These are phyloP conservation scores for Cercospora sesami DNA, from an alignment of 2,329 filamentous ascomycete species.

Conservation along the genomic window DNA sequence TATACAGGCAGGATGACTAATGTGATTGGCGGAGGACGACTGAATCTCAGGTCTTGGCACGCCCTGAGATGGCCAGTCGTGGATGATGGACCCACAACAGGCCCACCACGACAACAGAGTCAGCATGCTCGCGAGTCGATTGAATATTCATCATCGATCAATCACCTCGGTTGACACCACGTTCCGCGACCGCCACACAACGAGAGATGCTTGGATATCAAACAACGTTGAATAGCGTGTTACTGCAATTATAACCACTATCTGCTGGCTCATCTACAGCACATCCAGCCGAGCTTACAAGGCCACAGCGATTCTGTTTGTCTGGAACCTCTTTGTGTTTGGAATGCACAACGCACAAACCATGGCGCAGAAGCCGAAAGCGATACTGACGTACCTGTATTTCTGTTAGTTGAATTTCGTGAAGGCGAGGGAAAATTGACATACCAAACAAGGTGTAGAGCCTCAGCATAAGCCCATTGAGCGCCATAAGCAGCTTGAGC, in stretches of 20 bases:
- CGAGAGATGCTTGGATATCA: neutral
- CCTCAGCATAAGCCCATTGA: constrained; percentile 31
- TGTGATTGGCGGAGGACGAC: neutral
- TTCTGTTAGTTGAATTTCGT: neutral
- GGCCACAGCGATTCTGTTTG: constrained; percentile 31
- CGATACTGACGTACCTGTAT: constrained; percentile 29
- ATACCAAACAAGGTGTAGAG: constrained; percentile 27
- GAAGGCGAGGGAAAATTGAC: neutral
- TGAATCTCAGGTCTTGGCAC: neutral
- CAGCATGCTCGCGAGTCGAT: neutral
- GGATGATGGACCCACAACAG: neutral
- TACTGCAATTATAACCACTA: neutral
- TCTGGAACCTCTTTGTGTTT: constrained; percentile 30
- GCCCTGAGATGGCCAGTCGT: neutral
- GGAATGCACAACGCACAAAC: constrained; percentile 25
- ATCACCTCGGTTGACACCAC: neutral
- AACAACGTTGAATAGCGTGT: neutral
- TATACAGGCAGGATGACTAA: neutral
- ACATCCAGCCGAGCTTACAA: constrained; percentile 10
- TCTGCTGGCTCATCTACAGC: neutral
- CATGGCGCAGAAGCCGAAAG: constrained; percentile 30
- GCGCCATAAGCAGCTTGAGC: constrained; percentile 21
- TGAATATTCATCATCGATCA: neutral
- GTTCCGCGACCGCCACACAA: neutral
- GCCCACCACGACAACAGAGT: neutral